Evolutionary conservation across 371 early-diverging fungal species (phyloP).

Genomic region (Mucor lusitanicus): DNA sequence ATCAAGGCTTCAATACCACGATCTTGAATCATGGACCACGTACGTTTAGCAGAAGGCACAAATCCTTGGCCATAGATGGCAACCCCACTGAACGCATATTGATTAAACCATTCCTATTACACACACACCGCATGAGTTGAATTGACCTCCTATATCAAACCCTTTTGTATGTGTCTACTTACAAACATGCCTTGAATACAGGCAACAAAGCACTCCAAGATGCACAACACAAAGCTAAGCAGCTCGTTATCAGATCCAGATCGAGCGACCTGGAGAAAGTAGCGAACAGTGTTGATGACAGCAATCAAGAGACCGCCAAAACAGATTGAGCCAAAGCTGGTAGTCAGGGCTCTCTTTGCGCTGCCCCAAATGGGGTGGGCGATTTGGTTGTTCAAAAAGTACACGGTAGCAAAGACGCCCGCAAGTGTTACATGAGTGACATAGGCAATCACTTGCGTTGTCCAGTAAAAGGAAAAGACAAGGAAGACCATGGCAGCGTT

Average conservation of each 20-base stretch:
- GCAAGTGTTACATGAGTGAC: constrained; percentile 76
- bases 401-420: constrained; percentile 80
- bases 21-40: constrained; percentile 84
- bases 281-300: constrained; percentile 63
- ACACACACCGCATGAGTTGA: not conserved
- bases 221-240: constrained; percentile 33
- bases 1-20: constrained; percentile 88
- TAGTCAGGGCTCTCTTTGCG: constrained; percentile 83
- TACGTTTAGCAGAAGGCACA: constrained; percentile 78
- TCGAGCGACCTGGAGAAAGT: constrained; percentile 31
- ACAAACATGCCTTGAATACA: constrained; percentile 44
- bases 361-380: constrained; percentile 70
- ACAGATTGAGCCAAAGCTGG: constrained; percentile 92
- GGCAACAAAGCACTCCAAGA: constrained; percentile 39
- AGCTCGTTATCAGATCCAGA: constrained; percentile 32
- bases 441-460: constrained; percentile 75
- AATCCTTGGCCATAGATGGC: constrained; percentile 94
- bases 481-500: constrained; percentile 62
- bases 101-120: constrained; percentile 73
- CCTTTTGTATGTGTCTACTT: constrained; percentile 8
- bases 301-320: constrained; percentile 92
- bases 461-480: constrained; percentile 79
- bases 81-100: constrained; percentile 88
- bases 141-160: not conserved
- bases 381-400: constrained; percentile 74